Base-by-base conservation (phyloP, 176 grass and related monocot species). In the Triticum urartu region DNA sequence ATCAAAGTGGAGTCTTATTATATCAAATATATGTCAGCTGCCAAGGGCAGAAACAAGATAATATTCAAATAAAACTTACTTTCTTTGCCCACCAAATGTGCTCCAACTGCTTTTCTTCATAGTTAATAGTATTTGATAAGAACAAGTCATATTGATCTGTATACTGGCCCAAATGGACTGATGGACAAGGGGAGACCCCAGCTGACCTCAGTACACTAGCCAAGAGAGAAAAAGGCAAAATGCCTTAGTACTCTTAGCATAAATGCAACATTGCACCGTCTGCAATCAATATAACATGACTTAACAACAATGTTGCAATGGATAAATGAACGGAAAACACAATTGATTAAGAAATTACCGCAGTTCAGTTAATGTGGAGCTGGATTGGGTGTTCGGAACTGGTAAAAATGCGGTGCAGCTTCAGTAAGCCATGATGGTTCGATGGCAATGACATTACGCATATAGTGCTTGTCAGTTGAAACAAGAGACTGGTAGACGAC, bases 391-490 rank as follows among this genome's bases (percentile, higher is more conserved):
- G 89, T 76, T 58, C 88, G 90, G 35, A 88, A 81, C 71, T 98
- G 91, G 86, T 95, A 98, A 72, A 98, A 98, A 85, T 94, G 93
- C 80, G 96, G 96, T 59, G 96, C 96, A 77, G 93, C 90, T 87
- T 95, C 96, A 39, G 91, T 95, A 82, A 98, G 96, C 96, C 96
- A 98, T 69, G 93, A 93, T 82, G 96, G 84, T 61, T 98, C 96
- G 79, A 98, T 94, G 24, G 93, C 91, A 81, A 95, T 92, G 17
- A 95, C 93, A 85, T 95, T 98, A 79, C 96, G 91, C 90, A 94
- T 92, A 76, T 98, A 98, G 75, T 95, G 96, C 88, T 94, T 98
- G 82, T 98, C 93, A 30, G 96, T 98, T 35, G 86, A 95, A 56
- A 98, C 93, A 42, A 98, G 91, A 80, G 96, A 95, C 72, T 98